Evolutionary conservation across 495 filamentous ascomycete genomes (phyloP), one percentile per base, ranked within the genome.

Genomic region (Articulospora tetracladia): DNA sequence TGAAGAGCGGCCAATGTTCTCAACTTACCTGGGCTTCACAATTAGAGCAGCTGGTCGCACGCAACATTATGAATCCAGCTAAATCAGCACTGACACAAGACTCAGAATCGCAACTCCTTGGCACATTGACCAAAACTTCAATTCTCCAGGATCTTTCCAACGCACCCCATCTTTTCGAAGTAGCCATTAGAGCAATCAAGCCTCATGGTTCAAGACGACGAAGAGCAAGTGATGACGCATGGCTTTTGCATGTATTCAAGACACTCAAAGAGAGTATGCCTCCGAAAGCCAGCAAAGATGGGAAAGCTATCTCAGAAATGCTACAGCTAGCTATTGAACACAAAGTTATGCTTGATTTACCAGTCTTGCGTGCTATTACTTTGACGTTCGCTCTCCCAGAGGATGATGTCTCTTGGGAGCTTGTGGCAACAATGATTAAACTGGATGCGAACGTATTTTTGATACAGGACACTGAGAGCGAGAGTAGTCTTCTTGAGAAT

Each of bases 381-480:
- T 71, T 70, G 19, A 53, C 71, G 13, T 72, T 76, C 64, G 78
- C 68, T 1, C 59, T 80, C 12, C 36, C 55, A 2, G 61, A 70
- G 22, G 65, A 76, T 26, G 56, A 64, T 17, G 76, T 78, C 8
- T 75, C 87, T 44, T 92, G 88, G 89, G 73, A 68, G 23, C 65
- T 92, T 8, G 71, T 90, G 2, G 76, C 83, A 23, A 74, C 83
- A 51, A 72, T 88, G 12, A 73, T 90, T 17, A 76, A 84, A 41
- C 79, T 89, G 20, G 87, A 90, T 58, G 77, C 84, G 2, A 86
- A 91, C 66, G 79, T 89, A 12, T 91, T 91, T 64, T 71, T 90
- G 15, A 63, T 76, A 11, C 65, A 72, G 0, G 55, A 71, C 13
- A 67, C 64, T 0, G 72, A 71, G 2, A 65, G 68, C 25, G 56